phyloP scores from a whole-genome alignment of 1,139 yeast genomes.

The Hemisphaericaspora lyxosophila region DNA sequence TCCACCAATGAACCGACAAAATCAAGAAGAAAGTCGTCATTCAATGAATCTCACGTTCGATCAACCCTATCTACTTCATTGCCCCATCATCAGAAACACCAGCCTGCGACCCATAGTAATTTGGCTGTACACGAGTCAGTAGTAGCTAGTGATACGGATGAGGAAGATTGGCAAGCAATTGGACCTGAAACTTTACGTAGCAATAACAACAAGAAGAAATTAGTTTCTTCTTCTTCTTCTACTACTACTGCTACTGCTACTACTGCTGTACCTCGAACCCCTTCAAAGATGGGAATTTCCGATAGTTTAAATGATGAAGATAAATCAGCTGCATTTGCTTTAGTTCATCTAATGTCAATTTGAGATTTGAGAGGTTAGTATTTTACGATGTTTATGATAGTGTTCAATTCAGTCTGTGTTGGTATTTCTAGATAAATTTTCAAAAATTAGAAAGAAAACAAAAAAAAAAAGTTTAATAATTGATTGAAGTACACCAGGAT shows the following conservation, averaged over 20 bases:
- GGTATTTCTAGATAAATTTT: not conserved
- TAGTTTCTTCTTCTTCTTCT: too few relatives aligned
- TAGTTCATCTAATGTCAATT: slow-evolving; percentile 49
- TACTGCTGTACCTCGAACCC: not conserved
- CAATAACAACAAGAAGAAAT: slow-evolving; percentile 15
- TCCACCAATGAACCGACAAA: slow-evolving; percentile 18
- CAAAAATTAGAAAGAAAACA: too few relatives aligned
- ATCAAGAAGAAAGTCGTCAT: slow-evolving; percentile 42
- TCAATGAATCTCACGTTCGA: slow-evolving; percentile 45
- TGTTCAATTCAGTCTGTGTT: not conserved
- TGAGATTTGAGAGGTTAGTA: slow-evolving; percentile 2
- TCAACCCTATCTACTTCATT: slow-evolving; percentile 38
- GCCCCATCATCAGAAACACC: slow-evolving; percentile 17
- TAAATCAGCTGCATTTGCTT: slow-evolving; percentile 59
- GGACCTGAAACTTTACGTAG: slow-evolving; percentile 68
- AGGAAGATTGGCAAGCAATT: slow-evolving; percentile 91
- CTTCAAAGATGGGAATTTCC: slow-evolving; percentile 5
- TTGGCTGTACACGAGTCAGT: slow-evolving; percentile 5
- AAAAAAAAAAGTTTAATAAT: too few relatives aligned
- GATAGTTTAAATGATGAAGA: slow-evolving; percentile 34
- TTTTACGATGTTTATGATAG: slow-evolving; percentile 16
- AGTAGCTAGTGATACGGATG: slow-evolving; percentile 60
- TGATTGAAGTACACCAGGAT: too few relatives aligned
- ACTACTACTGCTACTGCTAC: too few relatives aligned
- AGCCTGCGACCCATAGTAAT: not conserved